phyloP scores from a whole-genome alignment of 129 eudicot genomes.

The Cynara cardunculus region DNA sequence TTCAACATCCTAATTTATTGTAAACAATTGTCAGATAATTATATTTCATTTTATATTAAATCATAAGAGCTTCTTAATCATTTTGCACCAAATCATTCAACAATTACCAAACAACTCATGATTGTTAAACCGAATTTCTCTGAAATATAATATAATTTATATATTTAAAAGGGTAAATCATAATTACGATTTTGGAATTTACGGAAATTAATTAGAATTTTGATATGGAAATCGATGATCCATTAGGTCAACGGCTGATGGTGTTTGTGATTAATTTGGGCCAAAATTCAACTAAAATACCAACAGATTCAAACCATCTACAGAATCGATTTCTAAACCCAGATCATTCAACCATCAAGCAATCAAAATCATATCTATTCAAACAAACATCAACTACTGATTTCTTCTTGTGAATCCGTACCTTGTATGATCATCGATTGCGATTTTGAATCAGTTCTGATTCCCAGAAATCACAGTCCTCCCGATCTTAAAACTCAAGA shows the following conservation, averaged over 20 bases:
- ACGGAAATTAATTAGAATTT: neutral
- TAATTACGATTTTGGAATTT: neutral
- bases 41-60: no score
- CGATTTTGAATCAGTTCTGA: neutral
- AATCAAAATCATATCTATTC: neutral
- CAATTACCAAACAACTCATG: no score
- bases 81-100: no score
- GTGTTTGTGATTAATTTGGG: neutral
- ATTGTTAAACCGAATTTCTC: no score
- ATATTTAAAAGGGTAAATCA: no score
- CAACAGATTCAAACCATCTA: neutral
- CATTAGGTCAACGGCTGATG: neutral
- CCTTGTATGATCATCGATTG: neutral
- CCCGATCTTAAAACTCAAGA: constrained; percentile 58
- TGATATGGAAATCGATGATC: neutral
- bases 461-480: constrained; percentile 33
- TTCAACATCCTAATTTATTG: no score
- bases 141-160: no score
- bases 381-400: no score
- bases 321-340: neutral
- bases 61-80: no score
- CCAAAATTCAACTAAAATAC: neutral
- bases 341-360: neutral
- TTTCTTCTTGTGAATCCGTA: neutral
- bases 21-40: no score